phyloP scores from a whole-genome alignment of 202 grass and related monocot species.

The Zizania palustris region DNA sequence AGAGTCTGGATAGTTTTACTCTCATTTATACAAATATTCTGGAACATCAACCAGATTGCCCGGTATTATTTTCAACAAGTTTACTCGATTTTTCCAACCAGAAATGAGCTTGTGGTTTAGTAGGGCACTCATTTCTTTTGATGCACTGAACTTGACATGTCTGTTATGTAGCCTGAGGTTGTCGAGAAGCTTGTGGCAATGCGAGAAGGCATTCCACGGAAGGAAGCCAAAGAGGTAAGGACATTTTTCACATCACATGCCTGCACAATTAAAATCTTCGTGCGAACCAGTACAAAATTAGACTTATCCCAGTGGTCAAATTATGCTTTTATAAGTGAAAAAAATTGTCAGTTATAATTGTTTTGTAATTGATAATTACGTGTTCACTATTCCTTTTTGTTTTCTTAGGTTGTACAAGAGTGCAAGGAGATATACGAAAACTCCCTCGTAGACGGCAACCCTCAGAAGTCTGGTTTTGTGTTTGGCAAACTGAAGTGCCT shows the following conservation, averaged over 20 bases:
- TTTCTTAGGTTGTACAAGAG: constrained; percentile 91
- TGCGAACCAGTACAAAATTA: constrained; percentile 20
- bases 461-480: constrained; percentile 75
- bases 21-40: constrained; percentile 97
- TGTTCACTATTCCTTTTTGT: constrained; percentile 24
- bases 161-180: constrained; percentile 73
- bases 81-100: constrained; percentile 1
- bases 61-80: constrained; percentile 60
- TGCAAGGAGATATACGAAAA: constrained; percentile 97
- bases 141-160: not conserved
- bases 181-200: constrained; percentile 96
- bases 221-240: constrained; percentile 94
- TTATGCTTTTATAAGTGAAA: not conserved
- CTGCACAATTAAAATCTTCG: not conserved
- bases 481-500: constrained; percentile 94
- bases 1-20: constrained; percentile 97
- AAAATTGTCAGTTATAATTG: not conserved
- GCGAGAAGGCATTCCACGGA: constrained; percentile 89
- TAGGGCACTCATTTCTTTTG: too few relatives aligned
- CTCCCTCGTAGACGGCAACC: constrained; percentile 71
- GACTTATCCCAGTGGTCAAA: not conserved
- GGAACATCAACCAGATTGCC: constrained; percentile 98
- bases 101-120: not conserved
- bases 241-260: not conserved
- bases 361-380: not conserved